Conservation (phyloP, 2,329 filamentous ascomycete species). For the Beauveria australis region DNA sequence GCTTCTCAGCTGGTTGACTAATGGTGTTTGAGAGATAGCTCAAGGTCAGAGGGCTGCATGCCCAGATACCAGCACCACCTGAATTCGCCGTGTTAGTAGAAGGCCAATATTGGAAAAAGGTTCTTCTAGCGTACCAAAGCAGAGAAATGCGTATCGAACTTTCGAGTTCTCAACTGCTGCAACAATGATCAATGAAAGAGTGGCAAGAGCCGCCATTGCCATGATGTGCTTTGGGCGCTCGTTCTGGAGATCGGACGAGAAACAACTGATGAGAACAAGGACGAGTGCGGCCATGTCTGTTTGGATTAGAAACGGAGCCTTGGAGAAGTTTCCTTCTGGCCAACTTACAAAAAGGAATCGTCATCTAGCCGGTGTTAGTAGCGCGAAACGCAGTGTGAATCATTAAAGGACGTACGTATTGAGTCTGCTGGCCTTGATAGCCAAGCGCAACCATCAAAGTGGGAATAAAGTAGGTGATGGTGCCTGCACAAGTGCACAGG, state of each 20-base stretch:
- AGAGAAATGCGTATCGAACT: constrained; percentile 10
- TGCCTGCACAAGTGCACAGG: constrained; percentile 9
- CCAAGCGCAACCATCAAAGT: constrained; percentile 7
- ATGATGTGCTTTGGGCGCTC: constrained; percentile 10
- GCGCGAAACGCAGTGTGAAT: background rate
- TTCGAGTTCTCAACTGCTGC: constrained; percentile 1
- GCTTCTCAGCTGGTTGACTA: constrained; percentile 7
- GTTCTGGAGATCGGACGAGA: constrained; percentile 10
- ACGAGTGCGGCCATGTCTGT: constrained; percentile 9
- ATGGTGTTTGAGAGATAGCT: constrained; percentile 12
- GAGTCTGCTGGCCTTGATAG: constrained; percentile 6
- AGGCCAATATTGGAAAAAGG: background rate
- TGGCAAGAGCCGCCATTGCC: constrained; percentile 2
- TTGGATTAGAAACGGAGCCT: background rate
- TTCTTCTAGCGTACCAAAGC: background rate
- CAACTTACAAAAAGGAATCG: constrained; percentile 9
- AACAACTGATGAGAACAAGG: constrained; percentile 6
- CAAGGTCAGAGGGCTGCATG: constrained; percentile 8
- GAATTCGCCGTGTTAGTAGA: background rate
- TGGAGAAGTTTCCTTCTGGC: background rate
- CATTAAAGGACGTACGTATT: background rate
- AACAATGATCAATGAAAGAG: constrained; percentile 3
- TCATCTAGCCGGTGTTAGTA: constrained; percentile 2
- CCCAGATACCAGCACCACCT: constrained; percentile 9
- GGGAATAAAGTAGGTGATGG: constrained; percentile 11